Base-by-base conservation (phyloP, 257 asterid genomes). In the Rhazya stricta region DNA sequence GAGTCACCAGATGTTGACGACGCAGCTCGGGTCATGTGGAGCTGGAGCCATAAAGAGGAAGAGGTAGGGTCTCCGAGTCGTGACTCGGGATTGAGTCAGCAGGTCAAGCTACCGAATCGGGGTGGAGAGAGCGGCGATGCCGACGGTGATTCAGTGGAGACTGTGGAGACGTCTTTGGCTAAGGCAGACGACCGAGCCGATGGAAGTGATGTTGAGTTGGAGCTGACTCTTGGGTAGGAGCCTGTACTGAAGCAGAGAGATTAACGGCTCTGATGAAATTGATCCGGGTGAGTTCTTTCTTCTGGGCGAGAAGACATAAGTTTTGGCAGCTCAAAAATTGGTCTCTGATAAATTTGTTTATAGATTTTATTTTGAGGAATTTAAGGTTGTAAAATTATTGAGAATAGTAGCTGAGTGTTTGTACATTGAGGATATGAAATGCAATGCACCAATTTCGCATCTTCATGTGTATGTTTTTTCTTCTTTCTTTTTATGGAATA, bases 11-110 rank as follows among this genome's bases (percentile, higher is more conserved):
- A 84, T 2, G 86, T 82, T 1, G 83, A 79, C 3, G 74, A 77
- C 32, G 85, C 86, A 41, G 88, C 88, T 42, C 80, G 84, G 34
- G 88, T 84, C 6, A 84, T 84, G 80, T 81, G 81, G 82, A 79
- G 88, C 78, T 84, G 88, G 88, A 73, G 72, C 30, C 82, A 77
- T 9, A 72, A 68, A 41, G 81, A 78, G n/a, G 79, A 78, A 1
- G 50, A 4, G 0, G 65, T 65, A 9, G 79, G 81, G 3, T 79
- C 84, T 0, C 58, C 82, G 21, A 79, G 88, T 62, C 77, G 58
- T 1, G 62, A 77, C 66, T 84, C 85, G 12, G 88, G 80, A 5
- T 25, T 75, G 78, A 81, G 82, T 56, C 85, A 77, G 7, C 75
- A 65, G 0, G 72, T 21, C 13, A 77, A 69, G 58, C 75, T 36